Conservation (phyloP, 345 rosid genomes). For the Syzygium aromaticum region DNA sequence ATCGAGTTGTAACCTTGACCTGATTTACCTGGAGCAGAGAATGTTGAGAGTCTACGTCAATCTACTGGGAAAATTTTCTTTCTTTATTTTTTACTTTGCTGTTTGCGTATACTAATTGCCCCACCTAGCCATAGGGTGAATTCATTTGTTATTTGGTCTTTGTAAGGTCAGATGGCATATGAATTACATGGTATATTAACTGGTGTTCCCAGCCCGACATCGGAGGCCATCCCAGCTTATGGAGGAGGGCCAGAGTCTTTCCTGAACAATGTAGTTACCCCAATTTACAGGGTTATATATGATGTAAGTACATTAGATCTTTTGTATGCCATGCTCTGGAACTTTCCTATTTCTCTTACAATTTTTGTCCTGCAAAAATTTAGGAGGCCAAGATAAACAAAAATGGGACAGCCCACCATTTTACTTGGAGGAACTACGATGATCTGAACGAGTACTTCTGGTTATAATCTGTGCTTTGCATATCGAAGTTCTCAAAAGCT, state of each 20-base stretch:
- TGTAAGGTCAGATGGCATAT: slow-evolving; percentile 64
- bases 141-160: not conserved
- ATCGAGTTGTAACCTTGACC: not conserved
- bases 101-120: not conserved
- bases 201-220: slow-evolving; percentile 34
- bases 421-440: slow-evolving; percentile 97
- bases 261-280: slow-evolving; percentile 69
- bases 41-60: not conserved
- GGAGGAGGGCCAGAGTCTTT: slow-evolving; percentile 64
- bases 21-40: not conserved
- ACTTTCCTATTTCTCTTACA: not conserved
- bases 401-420: slow-evolving; percentile 78
- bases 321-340: slow-evolving; percentile 3
- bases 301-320: slow-evolving; percentile 29
- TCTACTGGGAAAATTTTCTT: not conserved
- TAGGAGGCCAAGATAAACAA: slow-evolving; percentile 84
- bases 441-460: slow-evolving; percentile 93
- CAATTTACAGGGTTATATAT: slow-evolving; percentile 58
- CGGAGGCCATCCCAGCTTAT: slow-evolving; percentile 50
- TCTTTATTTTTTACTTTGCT: not conserved
- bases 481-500: not conserved
- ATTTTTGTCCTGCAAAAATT: slow-evolving; percentile 16
- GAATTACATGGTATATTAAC: slow-evolving; percentile 75
- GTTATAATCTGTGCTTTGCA: slow-evolving; percentile 26
- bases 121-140: not conserved